A percentile compares a stretch with the other conserved stretches of the same genome.
These are phyloP conservation scores for Russula sp. DNA, from an alignment of 768 basidiomycete genomes.

Conservation along the genomic window DNA sequence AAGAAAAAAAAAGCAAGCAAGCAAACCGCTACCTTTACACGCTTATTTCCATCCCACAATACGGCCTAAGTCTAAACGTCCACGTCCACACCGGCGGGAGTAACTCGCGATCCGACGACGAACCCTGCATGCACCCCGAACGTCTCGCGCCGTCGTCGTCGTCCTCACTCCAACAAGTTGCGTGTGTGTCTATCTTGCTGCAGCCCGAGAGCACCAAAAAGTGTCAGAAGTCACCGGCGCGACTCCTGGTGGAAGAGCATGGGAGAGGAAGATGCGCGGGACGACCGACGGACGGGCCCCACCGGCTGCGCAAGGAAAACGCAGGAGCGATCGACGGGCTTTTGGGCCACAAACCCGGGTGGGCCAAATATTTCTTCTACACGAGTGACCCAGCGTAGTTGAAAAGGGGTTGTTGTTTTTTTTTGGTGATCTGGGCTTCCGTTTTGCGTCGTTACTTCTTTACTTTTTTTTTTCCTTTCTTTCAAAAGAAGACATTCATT, in stretches of 20 bases:
- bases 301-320: conserved; percentile 44
- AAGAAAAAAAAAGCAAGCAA: too few species aligned
- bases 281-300: too few species aligned
- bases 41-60: conserved; percentile 17
- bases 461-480: too few species aligned
- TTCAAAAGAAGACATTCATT: too few species aligned
- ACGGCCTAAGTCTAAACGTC: too few species aligned
- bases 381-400: too few species aligned
- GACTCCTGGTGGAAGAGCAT: conserved; percentile 39
- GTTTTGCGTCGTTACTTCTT: too few species aligned
- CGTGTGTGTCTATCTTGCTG: neutral
- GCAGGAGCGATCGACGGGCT: conserved; percentile 36
- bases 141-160: conserved; percentile 22
- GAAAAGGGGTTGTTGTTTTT: too few species aligned
- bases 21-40: too few species aligned
- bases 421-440: too few species aligned
- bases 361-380: too few species aligned
- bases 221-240: conserved; percentile 20
- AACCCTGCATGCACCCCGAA: conserved; percentile 28
- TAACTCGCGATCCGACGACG: conserved; percentile 25
- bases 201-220: conserved; percentile 25
- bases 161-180: neutral
- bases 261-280: conserved; percentile 32
- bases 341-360: conserved; percentile 30
- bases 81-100: conserved; percentile 39